A percentile compares a stretch with the other conserved stretches of the same genome.
Evolutionary conservation across 2,329 filamentous ascomycete genomes (phyloP).

Genomic region (Cyphellophora europaea): DNA sequence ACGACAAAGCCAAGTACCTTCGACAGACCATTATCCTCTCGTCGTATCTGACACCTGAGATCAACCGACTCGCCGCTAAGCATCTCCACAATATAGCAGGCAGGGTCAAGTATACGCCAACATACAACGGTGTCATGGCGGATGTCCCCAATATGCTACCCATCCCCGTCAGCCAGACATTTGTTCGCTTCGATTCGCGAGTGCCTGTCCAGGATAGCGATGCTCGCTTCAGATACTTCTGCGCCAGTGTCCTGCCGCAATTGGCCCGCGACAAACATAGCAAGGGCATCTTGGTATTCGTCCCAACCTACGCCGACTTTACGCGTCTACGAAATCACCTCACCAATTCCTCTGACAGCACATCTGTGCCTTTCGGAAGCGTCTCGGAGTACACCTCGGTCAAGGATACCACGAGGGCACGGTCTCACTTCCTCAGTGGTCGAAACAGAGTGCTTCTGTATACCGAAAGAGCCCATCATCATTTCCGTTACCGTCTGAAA

Average conservation of each 20-base stretch:
- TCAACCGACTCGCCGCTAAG: constrained; percentile 67
- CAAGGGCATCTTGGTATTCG: constrained; percentile 72
- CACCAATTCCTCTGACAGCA: constrained; percentile 53
- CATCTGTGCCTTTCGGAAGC: constrained; percentile 61
- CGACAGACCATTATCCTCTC: constrained; percentile 79
- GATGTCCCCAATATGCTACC: constrained; percentile 45
- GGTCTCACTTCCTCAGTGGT: constrained; percentile 78
- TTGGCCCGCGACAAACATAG: constrained; percentile 61
- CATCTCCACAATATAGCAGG: constrained; percentile 75
- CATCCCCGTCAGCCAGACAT: constrained; percentile 72
- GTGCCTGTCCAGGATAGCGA: constrained; percentile 71
- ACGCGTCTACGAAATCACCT: constrained; percentile 89
- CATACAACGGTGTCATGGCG: constrained; percentile 64
- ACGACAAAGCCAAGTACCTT: constrained; percentile 68
- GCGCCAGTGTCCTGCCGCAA: constrained; percentile 65
- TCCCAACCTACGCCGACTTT: constrained; percentile 92
- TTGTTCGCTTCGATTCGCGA: constrained; percentile 70
- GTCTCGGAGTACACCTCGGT: constrained; percentile 82
- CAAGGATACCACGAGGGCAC: constrained; percentile 69
- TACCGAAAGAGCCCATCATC: constrained; percentile 93
- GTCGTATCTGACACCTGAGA: constrained; percentile 78
- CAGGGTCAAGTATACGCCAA: constrained; percentile 61
- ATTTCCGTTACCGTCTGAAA: constrained; percentile 72
- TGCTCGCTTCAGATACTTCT: constrained; percentile 84
- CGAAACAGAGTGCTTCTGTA: constrained; percentile 79